These are phyloP conservation scores for Amniculicola lignicola DNA, from an alignment of 495 filamentous ascomycete species.

Conservation along the genomic window DNA sequence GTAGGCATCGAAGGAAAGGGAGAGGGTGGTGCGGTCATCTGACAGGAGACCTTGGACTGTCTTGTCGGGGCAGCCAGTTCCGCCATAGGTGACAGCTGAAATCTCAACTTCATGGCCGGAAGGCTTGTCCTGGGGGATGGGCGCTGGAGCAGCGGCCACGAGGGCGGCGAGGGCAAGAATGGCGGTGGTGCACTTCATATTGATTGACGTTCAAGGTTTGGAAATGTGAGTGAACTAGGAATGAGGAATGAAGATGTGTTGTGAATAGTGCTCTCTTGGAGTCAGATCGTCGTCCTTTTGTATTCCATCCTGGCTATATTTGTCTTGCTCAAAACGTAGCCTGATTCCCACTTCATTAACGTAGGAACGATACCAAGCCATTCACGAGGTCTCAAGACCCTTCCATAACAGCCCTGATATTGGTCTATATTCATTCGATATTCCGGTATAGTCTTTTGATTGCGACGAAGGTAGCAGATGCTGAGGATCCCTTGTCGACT, in stretches of 20 bases:
- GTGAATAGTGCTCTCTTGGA: conserved; percentile 7
- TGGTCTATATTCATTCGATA: conserved; percentile 11
- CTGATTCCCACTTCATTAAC: neutral
- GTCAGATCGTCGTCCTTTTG: conserved; percentile 13
- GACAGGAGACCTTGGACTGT: conserved; percentile 27
- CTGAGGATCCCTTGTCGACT: neutral
- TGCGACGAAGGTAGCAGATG: neutral
- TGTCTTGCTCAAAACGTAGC: neutral
- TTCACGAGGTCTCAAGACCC: neutral
- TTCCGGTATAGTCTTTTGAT: conserved; percentile 11
- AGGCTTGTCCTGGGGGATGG: conserved; percentile 17
- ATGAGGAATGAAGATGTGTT: conserved; percentile 6
- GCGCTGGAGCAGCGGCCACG: conserved; percentile 1
- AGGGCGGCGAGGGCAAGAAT: conserved; percentile 9
- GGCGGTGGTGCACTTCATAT: conserved; percentile 24
- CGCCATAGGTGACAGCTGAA: conserved; percentile 16
- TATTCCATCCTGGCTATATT: conserved; percentile 19
- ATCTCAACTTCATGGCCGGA: conserved; percentile 29
- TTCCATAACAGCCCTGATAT: neutral
- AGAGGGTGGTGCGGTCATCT: conserved; percentile 26
- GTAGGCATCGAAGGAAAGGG: conserved; percentile 27
- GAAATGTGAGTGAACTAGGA: neutral
- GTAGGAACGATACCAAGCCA: neutral
- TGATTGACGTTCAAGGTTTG: neutral
- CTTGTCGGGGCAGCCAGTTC: conserved; percentile 29